Base-by-base conservation (phyloP, 352 stramenopile genomes). In the Pythium angustatum region DNA sequence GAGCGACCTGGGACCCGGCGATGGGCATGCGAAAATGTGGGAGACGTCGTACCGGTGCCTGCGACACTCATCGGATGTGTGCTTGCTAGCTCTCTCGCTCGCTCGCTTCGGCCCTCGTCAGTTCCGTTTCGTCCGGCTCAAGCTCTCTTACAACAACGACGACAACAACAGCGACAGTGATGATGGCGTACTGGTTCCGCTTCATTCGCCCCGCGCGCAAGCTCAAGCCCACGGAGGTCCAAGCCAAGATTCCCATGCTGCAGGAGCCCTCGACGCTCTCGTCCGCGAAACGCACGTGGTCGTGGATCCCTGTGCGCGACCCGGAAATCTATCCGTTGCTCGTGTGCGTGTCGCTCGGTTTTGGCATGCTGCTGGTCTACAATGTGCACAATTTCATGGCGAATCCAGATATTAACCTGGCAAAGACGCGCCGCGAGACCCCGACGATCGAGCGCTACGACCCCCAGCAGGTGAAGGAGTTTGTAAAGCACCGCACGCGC, bases 171-270 rank as follows among this genome's bases (percentile, higher is more conserved):
- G 28, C 44, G 26, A 47, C 40, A 45, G 12, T 3, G 30, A 41
- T 14, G 10, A 75, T 75, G 68, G 0, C 68, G 27, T 72, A 64
- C 34, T 75, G 31, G 28, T 10, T 74, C 21, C 62, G 64, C 30
- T 74, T 74, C 50, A 40, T 74, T n/a, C 67, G 66, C 38, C 51
- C 34, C 9, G 19, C 33, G 40, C 67, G 67, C 21, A 50, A 59
- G 57, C 59, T 76, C 48, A 67, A 70, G 62, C 40, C 64, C 26
- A 75, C 66, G 10, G 68, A 79, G 22, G 60, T 79, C n/a, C 64
- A 79, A 34, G 68, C 68, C 24, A 81, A 77, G 66, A 62, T 81
- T 36, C 71, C 71, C 27, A 81, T 79, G 71, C 21, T 79, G n/a
- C 21, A 53, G 11, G 68, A 69, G 11, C 59, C 60, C 12, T 60